A percentile compares a stretch with the other conserved stretches of the same genome.
Evolutionary conservation across 345 rosid genomes (phyloP).

Genomic region (Litchi chinensis): DNA sequence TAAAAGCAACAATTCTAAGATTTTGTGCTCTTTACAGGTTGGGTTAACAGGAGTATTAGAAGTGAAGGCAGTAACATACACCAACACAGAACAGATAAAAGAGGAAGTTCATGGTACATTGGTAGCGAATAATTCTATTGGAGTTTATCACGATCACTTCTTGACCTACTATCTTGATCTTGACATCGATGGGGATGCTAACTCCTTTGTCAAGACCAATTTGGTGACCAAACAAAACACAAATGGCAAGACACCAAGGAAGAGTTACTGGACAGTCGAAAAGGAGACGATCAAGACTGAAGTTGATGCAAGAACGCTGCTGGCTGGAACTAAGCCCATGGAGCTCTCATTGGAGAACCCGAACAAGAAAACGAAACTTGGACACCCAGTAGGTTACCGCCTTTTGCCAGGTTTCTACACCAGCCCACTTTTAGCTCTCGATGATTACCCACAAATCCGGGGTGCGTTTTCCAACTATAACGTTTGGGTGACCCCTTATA

Average conservation of each 20-base stretch:
- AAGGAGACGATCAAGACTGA: constrained; percentile 38
- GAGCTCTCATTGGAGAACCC: constrained; percentile 42
- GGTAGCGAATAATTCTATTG: constrained; percentile 43
- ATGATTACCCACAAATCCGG: constrained; percentile 41
- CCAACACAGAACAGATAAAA: constrained; percentile 26
- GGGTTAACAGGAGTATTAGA: constrained; percentile 40
- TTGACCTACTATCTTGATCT: constrained; percentile 47
- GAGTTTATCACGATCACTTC: constrained; percentile 44
- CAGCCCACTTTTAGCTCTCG: constrained; percentile 22
- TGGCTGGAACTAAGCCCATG: constrained; percentile 27
- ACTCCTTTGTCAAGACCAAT: constrained; percentile 46
- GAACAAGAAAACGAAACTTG: constrained; percentile 37
- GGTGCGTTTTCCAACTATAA: constrained; percentile 35
- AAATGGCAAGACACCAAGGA: constrained; percentile 34
- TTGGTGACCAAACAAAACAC: constrained; percentile 23
- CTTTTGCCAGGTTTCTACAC: constrained; percentile 26
- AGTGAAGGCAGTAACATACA: constrained; percentile 30
- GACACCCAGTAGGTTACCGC: constrained; percentile 41
- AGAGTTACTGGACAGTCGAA: constrained; percentile 46
- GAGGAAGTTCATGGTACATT: constrained; percentile 36
- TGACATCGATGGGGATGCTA: constrained; percentile 43
- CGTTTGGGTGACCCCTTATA: constrained; percentile 45
- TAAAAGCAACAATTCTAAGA: neutral
- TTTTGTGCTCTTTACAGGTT: constrained; percentile 18
- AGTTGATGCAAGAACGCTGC: constrained; percentile 31